phyloP scores from a whole-genome alignment of 306 rosid species.

The Vicia sativa region DNA sequence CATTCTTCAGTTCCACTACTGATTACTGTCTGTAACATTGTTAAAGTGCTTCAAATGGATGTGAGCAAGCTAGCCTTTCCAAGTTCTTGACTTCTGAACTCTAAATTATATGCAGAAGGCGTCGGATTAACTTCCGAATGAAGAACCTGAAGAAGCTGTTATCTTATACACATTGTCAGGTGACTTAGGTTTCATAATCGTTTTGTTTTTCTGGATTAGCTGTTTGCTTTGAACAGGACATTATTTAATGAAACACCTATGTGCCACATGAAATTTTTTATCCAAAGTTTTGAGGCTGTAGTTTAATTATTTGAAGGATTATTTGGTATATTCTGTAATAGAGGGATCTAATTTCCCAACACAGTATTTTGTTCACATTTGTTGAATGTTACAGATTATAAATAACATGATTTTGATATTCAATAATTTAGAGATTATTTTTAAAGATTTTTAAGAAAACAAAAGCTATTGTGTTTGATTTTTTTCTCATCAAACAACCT shows the following conservation, averaged over 20 bases:
- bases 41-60: constrained; percentile 26
- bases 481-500: too few species aligned
- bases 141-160: constrained; percentile 32
- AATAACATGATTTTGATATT: too few species aligned
- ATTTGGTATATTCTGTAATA: constrained; percentile 15
- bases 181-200: constrained; percentile 28
- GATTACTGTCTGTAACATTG: constrained; percentile 25
- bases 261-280: constrained; percentile 23
- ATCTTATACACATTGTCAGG: constrained; percentile 35
- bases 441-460: too few species aligned
- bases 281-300: constrained; percentile 21
- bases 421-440: too few species aligned
- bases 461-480: too few species aligned
- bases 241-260: neutral
- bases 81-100: constrained; percentile 35
- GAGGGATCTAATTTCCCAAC: neutral
- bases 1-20: constrained; percentile 40
- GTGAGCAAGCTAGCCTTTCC: constrained; percentile 38
- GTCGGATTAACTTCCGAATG: constrained; percentile 34
- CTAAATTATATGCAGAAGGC: constrained; percentile 37
- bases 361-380: neutral
- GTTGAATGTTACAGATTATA: neutral
- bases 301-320: constrained; percentile 21
- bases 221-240: constrained; percentile 27
- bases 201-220: neutral